Evolutionary conservation across 169 alveolate genomes (phyloP).

Genomic region (Cryptosporidium canis): DNA sequence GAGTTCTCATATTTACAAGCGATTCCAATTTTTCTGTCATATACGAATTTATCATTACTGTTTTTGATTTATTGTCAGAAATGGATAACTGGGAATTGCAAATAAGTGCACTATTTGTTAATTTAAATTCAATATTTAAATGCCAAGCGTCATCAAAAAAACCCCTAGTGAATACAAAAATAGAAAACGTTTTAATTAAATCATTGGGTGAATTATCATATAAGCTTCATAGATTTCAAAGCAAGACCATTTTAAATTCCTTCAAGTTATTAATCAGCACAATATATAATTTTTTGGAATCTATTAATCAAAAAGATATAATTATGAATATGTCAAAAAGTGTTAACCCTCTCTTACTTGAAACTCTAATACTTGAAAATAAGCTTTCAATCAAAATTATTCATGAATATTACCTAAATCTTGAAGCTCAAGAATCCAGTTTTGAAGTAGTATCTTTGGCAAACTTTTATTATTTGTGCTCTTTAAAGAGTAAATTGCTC

Average conservation of each 20-base stretch:
- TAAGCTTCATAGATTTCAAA: neutral
- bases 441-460: neutral
- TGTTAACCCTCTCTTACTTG: conserved; percentile 30
- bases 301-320: neutral
- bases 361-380: neutral
- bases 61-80: conserved; percentile 1
- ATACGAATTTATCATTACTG: neutral
- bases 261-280: conserved; percentile 5
- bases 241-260: neutral
- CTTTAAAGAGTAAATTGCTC: neutral
- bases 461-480: conserved; percentile 6
- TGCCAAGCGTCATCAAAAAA: neutral
- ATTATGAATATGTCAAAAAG: neutral
- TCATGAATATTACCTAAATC: conserved; percentile 25
- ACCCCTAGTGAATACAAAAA: neutral
- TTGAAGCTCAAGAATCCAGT: neutral
- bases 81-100: conserved; percentile 18
- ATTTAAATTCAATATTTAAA: conserved; percentile 11
- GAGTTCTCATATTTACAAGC: conserved; percentile 3
- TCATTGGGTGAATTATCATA: conserved; percentile 18
- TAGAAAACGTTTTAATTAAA: neutral
- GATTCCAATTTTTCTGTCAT: conserved; percentile 18
- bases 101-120: conserved; percentile 2
- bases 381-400: conserved; percentile 21
- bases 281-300: neutral